A percentile compares a stretch with the other conserved stretches of the same genome.
Evolutionary conservation across 208 protist species (phyloP).

Genomic region (Leishmania aethiopica): DNA sequence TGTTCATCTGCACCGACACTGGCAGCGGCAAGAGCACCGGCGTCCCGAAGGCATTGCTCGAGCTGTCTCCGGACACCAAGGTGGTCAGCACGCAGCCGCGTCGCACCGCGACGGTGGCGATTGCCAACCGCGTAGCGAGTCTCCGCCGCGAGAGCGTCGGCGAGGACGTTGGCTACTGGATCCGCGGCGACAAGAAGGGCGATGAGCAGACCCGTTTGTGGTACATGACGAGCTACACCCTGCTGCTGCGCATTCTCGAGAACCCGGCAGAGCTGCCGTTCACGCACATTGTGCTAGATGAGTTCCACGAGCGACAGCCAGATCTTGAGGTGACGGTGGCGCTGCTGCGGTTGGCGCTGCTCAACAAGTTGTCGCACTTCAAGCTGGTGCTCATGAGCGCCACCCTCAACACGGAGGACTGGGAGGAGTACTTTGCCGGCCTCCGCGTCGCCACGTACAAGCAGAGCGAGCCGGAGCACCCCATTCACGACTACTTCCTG

Average conservation of each 20-base stretch:
- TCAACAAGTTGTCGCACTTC: conserved; percentile 43
- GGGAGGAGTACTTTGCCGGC: conserved; percentile 85
- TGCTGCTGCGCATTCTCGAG: conserved; percentile 76
- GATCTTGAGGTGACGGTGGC: conserved; percentile 92
- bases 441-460: conserved; percentile 81
- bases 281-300: conserved; percentile 94
- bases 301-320: conserved; percentile 96
- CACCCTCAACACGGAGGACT: conserved; percentile 88
- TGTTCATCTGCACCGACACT: conserved; percentile 89
- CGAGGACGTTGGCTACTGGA: conserved; percentile 83
- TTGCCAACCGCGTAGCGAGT: conserved; percentile 70
- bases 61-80: conserved; percentile 37
- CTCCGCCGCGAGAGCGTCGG: conserved; percentile 69
- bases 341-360: conserved; percentile 82
- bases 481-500: conserved; percentile 87
- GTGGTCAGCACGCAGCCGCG: conserved; percentile 53
- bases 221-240: conserved; percentile 92
- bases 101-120: conserved; percentile 56
- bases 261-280: conserved; percentile 55
- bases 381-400: conserved; percentile 93
- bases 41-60: conserved; percentile 84
- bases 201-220: conserved; percentile 77
- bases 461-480: conserved; percentile 70
- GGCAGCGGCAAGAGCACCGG: conserved; percentile 88
- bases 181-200: conserved; percentile 84